Evolutionary conservation across 2,329 filamentous ascomycete species (phyloP).

Genomic region (Paecilomyces sp.): DNA sequence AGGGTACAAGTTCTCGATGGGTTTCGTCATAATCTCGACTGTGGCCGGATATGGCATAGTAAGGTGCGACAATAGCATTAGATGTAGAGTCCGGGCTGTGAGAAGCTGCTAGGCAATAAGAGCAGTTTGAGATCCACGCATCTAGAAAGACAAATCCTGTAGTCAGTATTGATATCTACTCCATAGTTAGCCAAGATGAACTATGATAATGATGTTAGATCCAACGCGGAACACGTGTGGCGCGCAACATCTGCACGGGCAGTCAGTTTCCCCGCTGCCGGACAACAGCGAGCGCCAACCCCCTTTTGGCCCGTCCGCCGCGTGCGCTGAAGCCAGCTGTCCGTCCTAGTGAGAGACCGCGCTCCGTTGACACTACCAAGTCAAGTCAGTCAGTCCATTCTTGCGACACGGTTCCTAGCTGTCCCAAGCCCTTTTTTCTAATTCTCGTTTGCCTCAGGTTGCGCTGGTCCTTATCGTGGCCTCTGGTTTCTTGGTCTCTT

Average conservation of each 20-base stretch:
- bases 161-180: too few relatives aligned
- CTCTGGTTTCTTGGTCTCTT: slow-evolving; percentile 5
- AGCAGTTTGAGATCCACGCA: too few relatives aligned
- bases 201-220: background rate
- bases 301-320: slow-evolving; percentile 1
- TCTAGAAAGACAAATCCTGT: too few relatives aligned
- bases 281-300: background rate
- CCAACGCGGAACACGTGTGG: background rate
- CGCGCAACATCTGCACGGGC: background rate
- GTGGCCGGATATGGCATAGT: too few relatives aligned
- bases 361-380: background rate
- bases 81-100: too few relatives aligned
- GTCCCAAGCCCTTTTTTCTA: background rate
- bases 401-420: background rate
- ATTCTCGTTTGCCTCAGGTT: background rate
- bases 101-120: too few relatives aligned
- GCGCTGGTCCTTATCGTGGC: slow-evolving; percentile 5
- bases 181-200: background rate
- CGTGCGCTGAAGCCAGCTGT: background rate
- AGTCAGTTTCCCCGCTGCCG: background rate
- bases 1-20: too few relatives aligned
- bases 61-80: too few relatives aligned
- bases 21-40: too few relatives aligned
- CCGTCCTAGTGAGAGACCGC: background rate
- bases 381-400: too few relatives aligned